These are phyloP conservation scores for Monilinia fructigena DNA, from an alignment of 2,329 filamentous ascomycete species.

Conservation along the genomic window DNA sequence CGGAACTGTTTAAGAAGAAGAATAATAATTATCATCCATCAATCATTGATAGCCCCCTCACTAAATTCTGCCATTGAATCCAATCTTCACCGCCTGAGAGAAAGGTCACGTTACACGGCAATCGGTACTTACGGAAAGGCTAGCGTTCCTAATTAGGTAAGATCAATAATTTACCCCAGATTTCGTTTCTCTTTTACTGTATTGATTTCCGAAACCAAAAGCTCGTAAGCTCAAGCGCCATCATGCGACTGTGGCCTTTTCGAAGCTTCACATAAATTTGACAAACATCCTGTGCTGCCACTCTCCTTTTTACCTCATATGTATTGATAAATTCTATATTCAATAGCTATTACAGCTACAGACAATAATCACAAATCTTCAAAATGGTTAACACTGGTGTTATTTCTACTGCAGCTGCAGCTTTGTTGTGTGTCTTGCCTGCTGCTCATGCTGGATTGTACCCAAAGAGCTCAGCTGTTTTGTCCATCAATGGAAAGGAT, in stretches of 20 bases:
- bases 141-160: too few relatives aligned
- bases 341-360: conserved; percentile 19
- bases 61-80: conserved; percentile 10
- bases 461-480: conserved; percentile 78
- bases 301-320: background rate
- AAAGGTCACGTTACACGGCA: background rate
- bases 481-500: conserved; percentile 75
- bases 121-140: too few relatives aligned
- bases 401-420: conserved; percentile 54
- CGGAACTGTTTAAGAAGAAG: too few relatives aligned
- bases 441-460: conserved; percentile 69
- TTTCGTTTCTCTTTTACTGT: background rate
- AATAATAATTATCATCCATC: too few relatives aligned
- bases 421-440: conserved; percentile 64
- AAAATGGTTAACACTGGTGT: conserved; percentile 55
- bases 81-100: background rate
- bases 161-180: conserved; percentile 18
- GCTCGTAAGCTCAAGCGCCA: conserved; percentile 9
- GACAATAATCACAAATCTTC: conserved; percentile 5
- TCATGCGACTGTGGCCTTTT: conserved; percentile 26
- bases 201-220: background rate
- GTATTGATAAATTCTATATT: conserved; percentile 2
- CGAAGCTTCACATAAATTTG: conserved; percentile 9
- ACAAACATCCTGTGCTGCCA: background rate
- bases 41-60: background rate